Evolutionary conservation across 2,329 filamentous ascomycete genomes (phyloP).

Genomic region (Fusarium sp.): DNA sequence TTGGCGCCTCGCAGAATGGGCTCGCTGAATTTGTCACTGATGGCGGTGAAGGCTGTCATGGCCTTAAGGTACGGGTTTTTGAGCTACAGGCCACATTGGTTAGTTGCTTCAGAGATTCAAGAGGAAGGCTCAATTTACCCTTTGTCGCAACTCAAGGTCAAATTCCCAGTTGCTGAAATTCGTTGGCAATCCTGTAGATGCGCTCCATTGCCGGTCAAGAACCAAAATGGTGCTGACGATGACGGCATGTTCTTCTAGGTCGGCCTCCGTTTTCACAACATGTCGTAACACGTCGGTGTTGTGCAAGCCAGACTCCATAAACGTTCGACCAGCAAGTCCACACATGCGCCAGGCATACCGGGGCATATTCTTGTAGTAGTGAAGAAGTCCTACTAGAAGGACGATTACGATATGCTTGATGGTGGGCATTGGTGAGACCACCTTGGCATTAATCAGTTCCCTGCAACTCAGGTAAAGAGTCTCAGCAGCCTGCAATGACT

Average conservation of each 20-base stretch:
- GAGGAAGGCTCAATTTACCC: not conserved
- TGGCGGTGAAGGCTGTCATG: not conserved
- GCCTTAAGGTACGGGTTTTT: not conserved
- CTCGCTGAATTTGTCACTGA: not conserved
- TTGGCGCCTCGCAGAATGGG: not conserved
- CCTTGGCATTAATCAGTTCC: not conserved
- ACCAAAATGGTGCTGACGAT: not conserved
- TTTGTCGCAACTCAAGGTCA: not conserved
- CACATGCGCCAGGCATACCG: slow-evolving; percentile 6
- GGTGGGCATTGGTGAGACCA: not conserved
- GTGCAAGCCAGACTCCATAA: not conserved
- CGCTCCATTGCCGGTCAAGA: slow-evolving; percentile 2
- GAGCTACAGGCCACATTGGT: not conserved
- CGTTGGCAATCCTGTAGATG: not conserved
- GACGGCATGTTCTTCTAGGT: not conserved
- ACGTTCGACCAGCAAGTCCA: not conserved
- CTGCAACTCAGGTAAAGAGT: not conserved
- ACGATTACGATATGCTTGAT: not conserved
- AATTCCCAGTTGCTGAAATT: slow-evolving; percentile 6
- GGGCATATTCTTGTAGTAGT: slow-evolving; percentile 4
- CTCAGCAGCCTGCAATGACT: not conserved
- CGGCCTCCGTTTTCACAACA: not conserved
- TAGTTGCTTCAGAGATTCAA: fast-evolving
- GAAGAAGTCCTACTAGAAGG: not conserved
- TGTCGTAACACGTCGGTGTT: not conserved